These are phyloP conservation scores for Colletotrichum coccodes DNA, from an alignment of 2,329 filamentous ascomycete genomes.

Conservation along the genomic window DNA sequence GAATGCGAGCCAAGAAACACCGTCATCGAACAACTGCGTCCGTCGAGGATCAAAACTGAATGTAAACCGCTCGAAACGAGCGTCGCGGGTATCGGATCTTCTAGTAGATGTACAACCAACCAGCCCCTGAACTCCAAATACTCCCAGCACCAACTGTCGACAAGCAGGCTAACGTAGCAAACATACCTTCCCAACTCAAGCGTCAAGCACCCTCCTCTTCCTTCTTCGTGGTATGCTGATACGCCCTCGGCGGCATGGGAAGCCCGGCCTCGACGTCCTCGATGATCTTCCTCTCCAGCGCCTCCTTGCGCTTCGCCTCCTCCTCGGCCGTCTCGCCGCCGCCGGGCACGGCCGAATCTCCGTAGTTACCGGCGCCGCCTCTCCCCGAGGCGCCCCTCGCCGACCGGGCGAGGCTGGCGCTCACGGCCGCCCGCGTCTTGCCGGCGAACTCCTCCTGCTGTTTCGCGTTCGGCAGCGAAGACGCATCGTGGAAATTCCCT, in stretches of 20 bases:
- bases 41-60: background rate
- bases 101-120: slow-evolving; percentile 3
- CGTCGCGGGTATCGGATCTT: slow-evolving; percentile 33
- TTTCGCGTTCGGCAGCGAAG: slow-evolving; percentile 43
- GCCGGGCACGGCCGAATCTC: slow-evolving; percentile 37
- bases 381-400: slow-evolving; percentile 51
- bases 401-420: slow-evolving; percentile 39
- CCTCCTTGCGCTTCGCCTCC: slow-evolving; percentile 45
- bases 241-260: slow-evolving; percentile 56
- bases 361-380: slow-evolving; percentile 69
- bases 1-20: slow-evolving; percentile 9
- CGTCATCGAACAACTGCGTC: too few relatives aligned
- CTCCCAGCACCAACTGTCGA: background rate
- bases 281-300: slow-evolving; percentile 53
- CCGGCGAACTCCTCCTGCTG: slow-evolving; percentile 47
- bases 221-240: slow-evolving; percentile 41
- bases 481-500: slow-evolving; percentile 64
- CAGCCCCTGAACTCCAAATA: slow-evolving; percentile 4
- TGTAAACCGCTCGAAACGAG: slow-evolving; percentile 21
- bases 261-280: slow-evolving; percentile 60
- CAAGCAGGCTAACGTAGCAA: background rate
- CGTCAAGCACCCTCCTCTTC: slow-evolving; percentile 33
- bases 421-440: slow-evolving; percentile 46
- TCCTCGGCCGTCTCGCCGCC: slow-evolving; percentile 38
- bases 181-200: too few relatives aligned